These are phyloP conservation scores for Hymenoscyphus albidus DNA, from an alignment of 2,329 filamentous ascomycete genomes.

Conservation along the genomic window DNA sequence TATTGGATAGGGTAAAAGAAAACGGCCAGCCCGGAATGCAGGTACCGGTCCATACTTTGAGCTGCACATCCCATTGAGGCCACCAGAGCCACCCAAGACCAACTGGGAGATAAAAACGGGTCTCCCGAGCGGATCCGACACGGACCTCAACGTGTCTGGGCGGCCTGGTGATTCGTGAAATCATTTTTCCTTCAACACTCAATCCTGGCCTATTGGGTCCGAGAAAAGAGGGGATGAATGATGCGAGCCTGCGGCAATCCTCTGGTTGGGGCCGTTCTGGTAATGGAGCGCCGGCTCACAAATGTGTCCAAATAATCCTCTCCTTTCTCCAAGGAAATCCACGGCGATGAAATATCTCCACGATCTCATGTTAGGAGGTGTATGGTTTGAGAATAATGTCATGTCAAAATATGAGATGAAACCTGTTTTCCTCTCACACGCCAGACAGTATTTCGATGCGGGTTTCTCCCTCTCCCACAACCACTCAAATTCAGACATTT, in stretches of 20 bases:
- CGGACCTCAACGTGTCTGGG: background rate
- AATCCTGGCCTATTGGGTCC: background rate
- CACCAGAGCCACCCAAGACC: no score
- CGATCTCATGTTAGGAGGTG: background rate
- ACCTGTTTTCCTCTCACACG: background rate
- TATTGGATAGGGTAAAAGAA: slow-evolving; percentile 15
- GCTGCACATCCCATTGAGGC: no score
- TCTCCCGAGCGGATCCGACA: background rate
- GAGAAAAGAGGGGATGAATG: background rate
- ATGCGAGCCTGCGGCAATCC: background rate
- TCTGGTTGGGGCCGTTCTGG: background rate
- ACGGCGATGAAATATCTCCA: background rate
- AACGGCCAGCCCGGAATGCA: slow-evolving; percentile 17
- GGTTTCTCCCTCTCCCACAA: no score
- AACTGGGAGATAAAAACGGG: background rate
- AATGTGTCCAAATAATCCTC: background rate
- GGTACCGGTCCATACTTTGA: slow-evolving; percentile 12
- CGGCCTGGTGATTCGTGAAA: background rate
- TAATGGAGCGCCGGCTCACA: background rate
- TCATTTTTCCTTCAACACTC: background rate
- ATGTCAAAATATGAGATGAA: background rate
- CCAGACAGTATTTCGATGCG: no score
- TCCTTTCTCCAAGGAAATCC: background rate
- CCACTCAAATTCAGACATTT: no score
- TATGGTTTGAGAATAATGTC: background rate